Conservation (phyloP, 768 basidiomycete genomes). For the Amanita pallidorosea region DNA sequence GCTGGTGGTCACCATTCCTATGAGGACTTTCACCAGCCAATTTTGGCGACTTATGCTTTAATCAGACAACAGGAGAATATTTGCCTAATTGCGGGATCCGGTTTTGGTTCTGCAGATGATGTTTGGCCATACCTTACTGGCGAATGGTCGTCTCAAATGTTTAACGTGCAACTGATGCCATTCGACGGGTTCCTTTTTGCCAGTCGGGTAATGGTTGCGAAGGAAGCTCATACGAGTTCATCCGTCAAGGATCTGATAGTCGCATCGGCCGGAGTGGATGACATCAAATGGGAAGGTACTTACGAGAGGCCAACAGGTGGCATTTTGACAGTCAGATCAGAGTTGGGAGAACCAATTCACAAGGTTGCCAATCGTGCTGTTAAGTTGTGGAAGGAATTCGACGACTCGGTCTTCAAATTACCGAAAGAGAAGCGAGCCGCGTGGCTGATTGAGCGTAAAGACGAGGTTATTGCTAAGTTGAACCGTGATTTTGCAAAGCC, state of each 20-base stretch:
- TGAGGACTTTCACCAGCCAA: constrained; percentile 97
- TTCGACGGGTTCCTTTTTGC: constrained; percentile 97
- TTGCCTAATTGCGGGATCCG: constrained; percentile 85
- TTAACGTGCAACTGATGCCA: constrained; percentile 89
- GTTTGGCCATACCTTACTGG: constrained; percentile 96
- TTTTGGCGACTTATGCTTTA: constrained; percentile 78
- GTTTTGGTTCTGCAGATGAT: constrained; percentile 92
- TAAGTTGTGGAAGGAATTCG: constrained; percentile 98
- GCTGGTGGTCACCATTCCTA: constrained; percentile 98
- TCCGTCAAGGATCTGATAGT: constrained; percentile 97
- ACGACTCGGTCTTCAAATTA: constrained; percentile 89
- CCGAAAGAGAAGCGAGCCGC: constrained; percentile 89
- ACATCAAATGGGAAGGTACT: constrained; percentile 88
- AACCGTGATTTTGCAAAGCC: constrained; percentile 96
- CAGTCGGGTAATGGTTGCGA: constrained; percentile 96
- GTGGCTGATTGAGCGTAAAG: constrained; percentile 81
- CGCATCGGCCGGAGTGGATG: constrained; percentile 84
- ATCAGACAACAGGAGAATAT: constrained; percentile 90
- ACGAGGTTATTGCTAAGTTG: constrained; percentile 83
- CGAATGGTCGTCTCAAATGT: constrained; percentile 82
- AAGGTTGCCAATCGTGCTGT: constrained; percentile 97
- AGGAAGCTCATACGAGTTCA: constrained; percentile 92
- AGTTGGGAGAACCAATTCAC: constrained; percentile 98
- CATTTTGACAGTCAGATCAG: constrained; percentile 92
- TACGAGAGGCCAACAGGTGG: constrained; percentile 93